These are phyloP conservation scores for Pseudogymnoascus sp. DNA, from an alignment of 2,329 filamentous ascomycete species.

Conservation along the genomic window DNA sequence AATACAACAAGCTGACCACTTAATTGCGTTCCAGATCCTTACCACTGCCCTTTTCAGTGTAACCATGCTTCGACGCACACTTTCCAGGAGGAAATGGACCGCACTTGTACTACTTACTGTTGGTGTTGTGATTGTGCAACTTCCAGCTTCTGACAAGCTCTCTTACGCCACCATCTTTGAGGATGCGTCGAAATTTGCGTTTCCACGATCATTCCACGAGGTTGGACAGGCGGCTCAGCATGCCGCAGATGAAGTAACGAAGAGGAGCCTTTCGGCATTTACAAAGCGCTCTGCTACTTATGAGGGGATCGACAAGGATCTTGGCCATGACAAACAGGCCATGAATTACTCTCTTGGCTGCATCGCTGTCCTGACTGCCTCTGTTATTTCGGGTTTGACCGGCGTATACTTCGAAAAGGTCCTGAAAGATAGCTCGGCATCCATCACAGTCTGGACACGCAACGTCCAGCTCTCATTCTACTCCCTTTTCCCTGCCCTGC, in stretches of 20 bases:
- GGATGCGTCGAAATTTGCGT: slow-evolving; percentile 50
- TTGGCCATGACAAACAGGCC: slow-evolving; percentile 39
- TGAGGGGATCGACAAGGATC: slow-evolving; percentile 70
- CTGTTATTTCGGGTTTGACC: slow-evolving; percentile 73
- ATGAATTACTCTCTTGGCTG: slow-evolving; percentile 79
- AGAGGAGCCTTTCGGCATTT: slow-evolving; percentile 41
- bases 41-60: slow-evolving; percentile 85
- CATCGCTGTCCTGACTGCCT: slow-evolving; percentile 68
- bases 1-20: not conserved
- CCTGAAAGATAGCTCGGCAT: slow-evolving; percentile 71
- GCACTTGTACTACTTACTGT: slow-evolving; percentile 70
- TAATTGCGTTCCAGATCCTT: slow-evolving; percentile 53
- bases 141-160: slow-evolving; percentile 55
- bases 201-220: slow-evolving; percentile 73
- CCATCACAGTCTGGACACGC: slow-evolving; percentile 81
- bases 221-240: slow-evolving; percentile 53
- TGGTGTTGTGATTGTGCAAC: slow-evolving; percentile 78
- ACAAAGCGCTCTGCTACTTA: slow-evolving; percentile 77
- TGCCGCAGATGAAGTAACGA: slow-evolving; percentile 45
- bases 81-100: slow-evolving; percentile 71
- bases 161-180: slow-evolving; percentile 56
- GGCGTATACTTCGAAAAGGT: slow-evolving; percentile 89
- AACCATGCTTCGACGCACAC: slow-evolving; percentile 60
- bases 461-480: slow-evolving; percentile 95
- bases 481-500: slow-evolving; percentile 80